phyloP scores from a whole-genome alignment of 2,329 filamentous ascomycete species.

The Rutstroemia sp. region DNA sequence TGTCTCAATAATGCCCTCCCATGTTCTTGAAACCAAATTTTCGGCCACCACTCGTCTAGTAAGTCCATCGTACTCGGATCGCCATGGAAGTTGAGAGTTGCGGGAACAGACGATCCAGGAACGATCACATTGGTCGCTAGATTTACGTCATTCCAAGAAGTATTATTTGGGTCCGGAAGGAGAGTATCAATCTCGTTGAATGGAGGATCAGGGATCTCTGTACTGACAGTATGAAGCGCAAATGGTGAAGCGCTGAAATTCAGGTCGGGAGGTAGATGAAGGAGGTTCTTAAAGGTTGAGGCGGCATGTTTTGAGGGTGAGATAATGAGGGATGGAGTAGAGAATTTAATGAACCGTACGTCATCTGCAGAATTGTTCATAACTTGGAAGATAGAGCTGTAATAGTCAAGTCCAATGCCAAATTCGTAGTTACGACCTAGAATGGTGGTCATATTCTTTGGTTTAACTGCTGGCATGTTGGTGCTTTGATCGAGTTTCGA shows the following conservation, averaged over 20 bases:
- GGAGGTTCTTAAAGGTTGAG: neutral
- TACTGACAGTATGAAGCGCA: neutral
- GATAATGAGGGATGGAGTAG: neutral
- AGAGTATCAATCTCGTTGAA: neutral
- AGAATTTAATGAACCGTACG: neutral
- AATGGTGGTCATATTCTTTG: neutral
- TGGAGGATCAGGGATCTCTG: neutral
- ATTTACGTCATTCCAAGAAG: neutral
- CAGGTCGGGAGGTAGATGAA: neutral
- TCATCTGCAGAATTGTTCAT: neutral
- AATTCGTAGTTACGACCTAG: neutral
- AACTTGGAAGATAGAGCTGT: neutral
- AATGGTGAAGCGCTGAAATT: neutral
- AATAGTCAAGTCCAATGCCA: slow-evolving; percentile 1
- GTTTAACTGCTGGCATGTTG: neutral
- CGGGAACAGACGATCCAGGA: neutral
- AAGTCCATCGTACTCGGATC: no score
- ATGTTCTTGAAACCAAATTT: neutral
- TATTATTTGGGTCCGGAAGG: neutral
- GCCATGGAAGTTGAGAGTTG: neutral
- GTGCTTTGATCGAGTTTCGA: neutral
- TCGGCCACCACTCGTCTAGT: neutral
- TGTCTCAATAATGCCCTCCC: neutral
- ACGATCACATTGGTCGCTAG: neutral
- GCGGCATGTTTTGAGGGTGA: neutral